These are phyloP conservation scores for Castanea crenata DNA, from an alignment of 306 rosid species.

Conservation along the genomic window DNA sequence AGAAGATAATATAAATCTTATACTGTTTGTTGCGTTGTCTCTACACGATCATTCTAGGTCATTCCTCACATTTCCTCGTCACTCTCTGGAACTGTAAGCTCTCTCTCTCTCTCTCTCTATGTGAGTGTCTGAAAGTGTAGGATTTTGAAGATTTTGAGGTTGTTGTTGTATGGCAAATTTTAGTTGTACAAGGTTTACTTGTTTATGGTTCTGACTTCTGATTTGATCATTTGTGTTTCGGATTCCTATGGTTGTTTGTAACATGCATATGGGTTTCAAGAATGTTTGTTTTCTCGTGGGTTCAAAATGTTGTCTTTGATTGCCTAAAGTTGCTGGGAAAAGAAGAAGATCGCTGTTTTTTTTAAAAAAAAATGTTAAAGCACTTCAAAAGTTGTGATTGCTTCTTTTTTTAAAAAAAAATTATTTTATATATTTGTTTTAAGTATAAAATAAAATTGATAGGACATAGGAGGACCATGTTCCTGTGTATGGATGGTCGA, in stretches of 20 bases:
- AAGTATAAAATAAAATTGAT: too few species aligned
- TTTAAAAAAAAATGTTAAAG: too few species aligned
- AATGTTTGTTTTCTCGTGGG: not conserved
- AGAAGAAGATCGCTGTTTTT: too few species aligned
- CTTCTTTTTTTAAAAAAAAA: too few species aligned
- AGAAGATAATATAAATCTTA: not conserved
- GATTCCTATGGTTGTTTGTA: too few species aligned
- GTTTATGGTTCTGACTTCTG: not conserved
- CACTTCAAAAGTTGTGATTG: too few species aligned
- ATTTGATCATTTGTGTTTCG: not conserved
- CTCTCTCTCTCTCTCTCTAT: not conserved
- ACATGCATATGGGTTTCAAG: too few species aligned
- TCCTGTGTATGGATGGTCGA: too few species aligned
- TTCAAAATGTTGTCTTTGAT: not conserved
- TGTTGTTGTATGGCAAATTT: not conserved
- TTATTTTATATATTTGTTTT: too few species aligned
- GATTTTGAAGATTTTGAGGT: not conserved
- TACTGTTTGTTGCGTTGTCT: too few species aligned
- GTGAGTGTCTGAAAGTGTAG: too few species aligned
- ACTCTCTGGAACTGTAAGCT: constrained; percentile 7
- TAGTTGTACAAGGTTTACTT: not conserved
- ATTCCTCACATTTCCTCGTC: not conserved
- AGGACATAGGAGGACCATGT: too few species aligned
- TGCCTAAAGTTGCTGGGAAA: not conserved
- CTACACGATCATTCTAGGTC: not conserved